Base-by-base conservation (phyloP, 306 rosid genomes). In the Ormosia emarginata region DNA sequence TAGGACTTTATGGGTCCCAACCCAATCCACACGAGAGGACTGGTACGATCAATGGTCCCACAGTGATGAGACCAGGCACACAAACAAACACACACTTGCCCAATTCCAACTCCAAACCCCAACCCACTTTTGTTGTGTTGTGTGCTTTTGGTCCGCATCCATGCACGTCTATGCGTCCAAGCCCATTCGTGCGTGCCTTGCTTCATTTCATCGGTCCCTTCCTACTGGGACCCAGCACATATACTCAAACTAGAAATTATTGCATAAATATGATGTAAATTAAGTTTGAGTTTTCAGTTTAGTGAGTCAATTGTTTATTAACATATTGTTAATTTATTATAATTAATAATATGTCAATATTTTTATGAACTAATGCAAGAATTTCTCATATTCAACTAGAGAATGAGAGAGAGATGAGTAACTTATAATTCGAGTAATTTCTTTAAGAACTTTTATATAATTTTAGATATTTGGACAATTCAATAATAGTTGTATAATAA, bases 181-280 rank as follows among this genome's bases (percentile, higher is more conserved):
- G 2, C 64, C 86, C 87, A 79, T 83, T 83, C 87, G 83, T 83
- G 87, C 71, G 70, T 10, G 30, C 53, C 39, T 33, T 47, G 1
- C 66, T 43, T 3, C 2, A 5, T 53, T 59, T 29, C 73, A n/a
- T 14, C 58, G 15, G 15, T 40, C 47, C 13, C 56, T 63, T 66
- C 79, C 71, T n/a, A 8, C 12, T 13, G 32, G 73, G 73, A 47
- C 63, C 83, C 67, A 6, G 13, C 71, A 6, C 32, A 4, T 33
- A 46, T 3, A 3, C 11, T 41, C 8, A 4, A 6, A 6, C 7
- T 6, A 37, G 41, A 37, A 37, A 37, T 37, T 37, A 5, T 37
- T 37, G 1, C 41, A 4, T 37, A 37, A 0, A 37, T 37, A 37
- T 37, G 6, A 37, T 36, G 5, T 3, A 36, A 36, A 36, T 36